Conservation (phyloP, 2,329 filamentous ascomycete genomes). For the Colletotrichum sidae region DNA sequence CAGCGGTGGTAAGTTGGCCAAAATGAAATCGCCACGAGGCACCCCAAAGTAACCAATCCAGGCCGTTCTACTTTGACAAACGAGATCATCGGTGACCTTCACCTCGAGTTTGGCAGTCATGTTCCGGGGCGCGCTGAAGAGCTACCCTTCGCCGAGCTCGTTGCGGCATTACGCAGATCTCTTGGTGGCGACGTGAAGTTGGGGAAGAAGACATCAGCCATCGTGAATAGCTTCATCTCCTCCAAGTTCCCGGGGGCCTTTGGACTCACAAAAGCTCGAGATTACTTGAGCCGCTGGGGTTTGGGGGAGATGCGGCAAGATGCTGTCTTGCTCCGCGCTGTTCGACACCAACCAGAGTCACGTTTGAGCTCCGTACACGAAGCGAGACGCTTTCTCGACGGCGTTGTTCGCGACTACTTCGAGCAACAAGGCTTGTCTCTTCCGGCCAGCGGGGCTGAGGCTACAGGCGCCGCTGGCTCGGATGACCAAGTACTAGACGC, state of each 20-base stretch:
- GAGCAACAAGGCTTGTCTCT: not conserved
- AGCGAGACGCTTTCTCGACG: not conserved
- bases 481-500: slow-evolving; percentile 82
- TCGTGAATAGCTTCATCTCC: slow-evolving; percentile 93
- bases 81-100: slow-evolving; percentile 95
- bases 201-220: slow-evolving; percentile 92
- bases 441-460: not conserved
- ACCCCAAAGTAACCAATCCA: slow-evolving; percentile 51
- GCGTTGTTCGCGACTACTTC: not conserved
- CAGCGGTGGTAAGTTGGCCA: slow-evolving; percentile 80
- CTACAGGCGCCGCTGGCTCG: slow-evolving; percentile 70
- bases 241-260: slow-evolving; percentile 99
- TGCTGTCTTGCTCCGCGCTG: slow-evolving; percentile 84
- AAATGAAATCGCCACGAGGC: not conserved
- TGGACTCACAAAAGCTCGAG: slow-evolving; percentile 94
- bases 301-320: slow-evolving; percentile 88
- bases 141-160: slow-evolving; percentile 85
- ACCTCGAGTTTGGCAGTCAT: slow-evolving; percentile 92
- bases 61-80: slow-evolving; percentile 99
- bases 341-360: slow-evolving; percentile 87
- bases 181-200: slow-evolving; percentile 80
- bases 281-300: slow-evolving; percentile 93
- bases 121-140: slow-evolving; percentile 99
- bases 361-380: not conserved
- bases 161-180: slow-evolving; percentile 69